Conservation (phyloP, 805 yeast genomes). For the Yarrowia sp. region DNA sequence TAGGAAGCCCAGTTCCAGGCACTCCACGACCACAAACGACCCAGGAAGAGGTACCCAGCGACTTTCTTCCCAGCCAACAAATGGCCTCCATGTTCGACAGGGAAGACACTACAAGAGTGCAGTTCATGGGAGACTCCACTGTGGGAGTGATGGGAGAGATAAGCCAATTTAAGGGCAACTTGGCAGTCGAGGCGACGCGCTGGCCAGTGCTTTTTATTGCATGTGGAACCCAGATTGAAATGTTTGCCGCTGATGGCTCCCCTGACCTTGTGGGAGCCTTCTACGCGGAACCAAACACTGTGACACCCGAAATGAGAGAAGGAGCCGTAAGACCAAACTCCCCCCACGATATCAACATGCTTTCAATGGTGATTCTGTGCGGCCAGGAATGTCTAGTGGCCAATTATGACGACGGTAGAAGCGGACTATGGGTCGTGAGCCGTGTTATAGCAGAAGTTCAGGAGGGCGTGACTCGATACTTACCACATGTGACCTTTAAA, state of each 20-base stretch:
- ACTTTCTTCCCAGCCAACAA: constrained; percentile 9
- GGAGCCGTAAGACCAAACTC: constrained; percentile 2
- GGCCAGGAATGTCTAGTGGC: constrained; percentile 3
- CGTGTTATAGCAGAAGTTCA: not conserved
- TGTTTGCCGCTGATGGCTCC: not conserved
- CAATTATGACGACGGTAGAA: constrained; percentile 13
- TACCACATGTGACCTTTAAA: constrained; percentile 9
- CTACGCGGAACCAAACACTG: not conserved
- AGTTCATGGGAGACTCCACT: constrained; percentile 14
- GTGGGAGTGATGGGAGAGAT: not conserved
- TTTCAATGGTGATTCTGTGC: not conserved
- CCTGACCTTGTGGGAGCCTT: not conserved
- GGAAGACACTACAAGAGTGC: not conserved
- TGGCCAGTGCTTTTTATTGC: constrained; percentile 12
- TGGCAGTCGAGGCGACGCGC: constrained; percentile 19
- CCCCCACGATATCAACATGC: constrained; percentile 16
- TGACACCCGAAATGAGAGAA: not conserved
- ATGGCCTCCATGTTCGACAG: constrained; percentile 17
- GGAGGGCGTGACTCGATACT: not conserved
- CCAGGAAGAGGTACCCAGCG: not conserved
- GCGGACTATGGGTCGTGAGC: not conserved
- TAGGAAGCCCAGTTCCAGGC: constrained; percentile 1
- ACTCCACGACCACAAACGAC: not conserved
- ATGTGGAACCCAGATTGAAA: constrained; percentile 12
- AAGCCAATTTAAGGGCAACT: not conserved